Conservation (phyloP, 257 asterid genomes). For the Gardenia jasminoides region DNA sequence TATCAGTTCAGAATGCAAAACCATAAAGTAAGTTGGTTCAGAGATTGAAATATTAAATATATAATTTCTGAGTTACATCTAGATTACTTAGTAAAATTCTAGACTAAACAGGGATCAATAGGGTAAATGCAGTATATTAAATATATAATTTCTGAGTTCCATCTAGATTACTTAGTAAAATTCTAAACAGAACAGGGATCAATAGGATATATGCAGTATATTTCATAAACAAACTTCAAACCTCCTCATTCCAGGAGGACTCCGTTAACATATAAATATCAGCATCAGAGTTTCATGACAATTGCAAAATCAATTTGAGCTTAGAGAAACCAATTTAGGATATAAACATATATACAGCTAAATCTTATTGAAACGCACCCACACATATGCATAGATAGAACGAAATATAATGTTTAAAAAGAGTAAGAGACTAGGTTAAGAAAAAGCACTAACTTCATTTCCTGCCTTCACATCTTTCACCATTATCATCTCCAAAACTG, state of each 20-base stretch:
- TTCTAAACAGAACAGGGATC: too few species aligned
- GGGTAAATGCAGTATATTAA: neutral
- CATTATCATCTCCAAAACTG: constrained; percentile 73
- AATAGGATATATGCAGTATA: neutral
- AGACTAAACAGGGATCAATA: too few species aligned
- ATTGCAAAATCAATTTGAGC: neutral
- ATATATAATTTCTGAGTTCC: too few species aligned
- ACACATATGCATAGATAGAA: too few species aligned
- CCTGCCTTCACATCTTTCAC: constrained; percentile 77
- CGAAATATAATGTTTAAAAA: neutral
- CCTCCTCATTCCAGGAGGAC: neutral
- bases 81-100: neutral
- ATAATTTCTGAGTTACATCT: neutral
- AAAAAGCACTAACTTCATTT: constrained; percentile 49
- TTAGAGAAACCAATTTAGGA: too few species aligned
- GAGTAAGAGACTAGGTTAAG: constrained; percentile 2
- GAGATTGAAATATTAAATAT: neutral
- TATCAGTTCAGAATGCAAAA: neutral
- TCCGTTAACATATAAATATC: neutral
- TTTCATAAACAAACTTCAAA: neutral
- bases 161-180: neutral
- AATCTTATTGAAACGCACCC: too few species aligned
- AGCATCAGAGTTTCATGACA: neutral
- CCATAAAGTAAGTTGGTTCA: neutral
- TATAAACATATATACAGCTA: too few species aligned